Percentiles rank a stretch among this genome's conserved stretches.
These are phyloP conservation scores for Vitis hybrid DNA, from an alignment of 177 flowering plant genomes.

Conservation along the genomic window DNA sequence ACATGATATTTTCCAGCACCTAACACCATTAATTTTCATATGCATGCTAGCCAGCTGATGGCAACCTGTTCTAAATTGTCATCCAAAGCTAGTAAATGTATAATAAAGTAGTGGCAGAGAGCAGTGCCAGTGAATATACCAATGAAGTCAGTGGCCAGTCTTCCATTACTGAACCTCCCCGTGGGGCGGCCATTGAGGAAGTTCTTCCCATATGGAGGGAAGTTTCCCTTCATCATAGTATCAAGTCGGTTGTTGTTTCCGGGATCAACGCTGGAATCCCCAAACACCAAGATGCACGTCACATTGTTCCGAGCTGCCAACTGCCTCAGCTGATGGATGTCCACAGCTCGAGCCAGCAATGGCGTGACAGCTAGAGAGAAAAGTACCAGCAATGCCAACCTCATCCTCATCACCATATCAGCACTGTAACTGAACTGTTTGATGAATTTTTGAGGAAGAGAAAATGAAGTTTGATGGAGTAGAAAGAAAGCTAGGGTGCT, in stretches of 20 bases:
- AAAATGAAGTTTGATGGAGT: background rate
- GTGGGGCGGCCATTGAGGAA: constrained; percentile 53
- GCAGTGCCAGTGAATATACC: constrained; percentile 29
- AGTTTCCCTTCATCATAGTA: constrained; percentile 51
- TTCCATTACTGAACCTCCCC: constrained; percentile 69
- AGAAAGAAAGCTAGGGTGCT: too few relatives aligned
- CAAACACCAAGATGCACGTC: constrained; percentile 59
- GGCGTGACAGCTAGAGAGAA: background rate
- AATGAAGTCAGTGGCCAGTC: constrained; percentile 65
- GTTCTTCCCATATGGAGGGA: constrained; percentile 67
- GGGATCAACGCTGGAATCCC: constrained; percentile 81
- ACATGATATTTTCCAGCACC: too few relatives aligned
- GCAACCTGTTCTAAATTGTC: too few relatives aligned
- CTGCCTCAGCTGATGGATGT: constrained; percentile 23
- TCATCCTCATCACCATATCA: background rate
- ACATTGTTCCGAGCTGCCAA: constrained; percentile 35
- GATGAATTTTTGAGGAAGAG: background rate
- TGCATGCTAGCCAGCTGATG: too few relatives aligned
- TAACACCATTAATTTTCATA: too few relatives aligned
- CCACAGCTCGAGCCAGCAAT: constrained; percentile 10
- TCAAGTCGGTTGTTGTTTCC: constrained; percentile 64
- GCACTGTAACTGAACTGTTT: too few relatives aligned
- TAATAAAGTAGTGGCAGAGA: too few relatives aligned
- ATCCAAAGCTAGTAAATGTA: background rate
- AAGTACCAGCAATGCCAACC: background rate